These are phyloP conservation scores for Potentilla sterilis DNA, from an alignment of 306 rosid species.

Conservation along the genomic window DNA sequence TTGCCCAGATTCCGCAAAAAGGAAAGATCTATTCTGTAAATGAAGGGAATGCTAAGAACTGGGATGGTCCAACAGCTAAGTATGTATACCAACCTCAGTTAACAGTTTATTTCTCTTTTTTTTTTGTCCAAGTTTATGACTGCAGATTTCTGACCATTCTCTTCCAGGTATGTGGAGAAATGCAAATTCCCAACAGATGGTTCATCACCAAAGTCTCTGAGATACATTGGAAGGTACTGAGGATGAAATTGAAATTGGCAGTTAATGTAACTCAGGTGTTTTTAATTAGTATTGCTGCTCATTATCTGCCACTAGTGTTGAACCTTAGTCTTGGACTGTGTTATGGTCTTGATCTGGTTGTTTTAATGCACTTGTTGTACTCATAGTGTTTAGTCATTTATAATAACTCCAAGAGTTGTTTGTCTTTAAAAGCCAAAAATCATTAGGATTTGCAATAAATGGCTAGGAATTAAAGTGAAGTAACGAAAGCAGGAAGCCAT, in stretches of 20 bases:
- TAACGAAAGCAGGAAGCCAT: neutral
- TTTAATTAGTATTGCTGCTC: neutral
- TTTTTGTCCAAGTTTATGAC: slow-evolving; percentile 2
- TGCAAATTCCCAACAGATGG: slow-evolving; percentile 95
- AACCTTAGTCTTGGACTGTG: neutral
- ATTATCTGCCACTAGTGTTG: neutral
- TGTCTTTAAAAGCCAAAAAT: neutral
- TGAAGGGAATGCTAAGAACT: slow-evolving; percentile 97
- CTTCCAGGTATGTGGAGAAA: slow-evolving; percentile 64
- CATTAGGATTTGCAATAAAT: neutral
- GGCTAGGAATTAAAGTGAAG: neutral
- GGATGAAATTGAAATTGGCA: neutral
- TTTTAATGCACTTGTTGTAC: neutral
- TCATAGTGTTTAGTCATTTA: neutral
- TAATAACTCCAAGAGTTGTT: neutral
- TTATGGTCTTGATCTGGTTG: neutral
- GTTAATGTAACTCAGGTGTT: neutral
- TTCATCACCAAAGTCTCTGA: slow-evolving; percentile 80
- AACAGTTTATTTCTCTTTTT: neutral
- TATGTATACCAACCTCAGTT: slow-evolving; percentile 34
- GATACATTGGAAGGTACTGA: slow-evolving; percentile 91
- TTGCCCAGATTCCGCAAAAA: slow-evolving; percentile 70
- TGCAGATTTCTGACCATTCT: slow-evolving; percentile 21
- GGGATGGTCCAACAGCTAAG: slow-evolving; percentile 90
- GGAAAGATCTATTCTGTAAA: slow-evolving; percentile 96